A percentile compares a stretch with the other conserved stretches of the same genome.
Evolutionary conservation across 1,139 yeast species (phyloP).

Genomic region (Protomyces lactucae-debilis): DNA sequence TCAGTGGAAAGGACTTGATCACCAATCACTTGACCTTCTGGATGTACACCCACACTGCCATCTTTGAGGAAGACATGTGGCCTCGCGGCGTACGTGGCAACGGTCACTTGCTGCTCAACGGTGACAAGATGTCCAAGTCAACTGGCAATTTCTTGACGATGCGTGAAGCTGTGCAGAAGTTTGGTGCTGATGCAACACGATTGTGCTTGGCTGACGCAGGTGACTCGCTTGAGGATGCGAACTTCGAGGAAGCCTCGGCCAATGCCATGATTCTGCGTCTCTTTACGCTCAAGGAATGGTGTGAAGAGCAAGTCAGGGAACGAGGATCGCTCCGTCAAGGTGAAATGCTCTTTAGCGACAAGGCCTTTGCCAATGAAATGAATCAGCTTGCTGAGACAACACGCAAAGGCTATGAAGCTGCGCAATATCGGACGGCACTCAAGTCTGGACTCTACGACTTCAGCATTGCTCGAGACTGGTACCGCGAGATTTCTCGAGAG

Average conservation of each 20-base stretch:
- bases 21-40: conserved; percentile 96
- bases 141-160: conserved; percentile 96
- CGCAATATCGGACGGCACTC: conserved; percentile 83
- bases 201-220: conserved; percentile 99
- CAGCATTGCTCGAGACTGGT: conserved; percentile 92
- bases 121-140: conserved; percentile 95
- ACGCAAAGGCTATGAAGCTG: conserved; percentile 59
- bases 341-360: conserved; percentile 65
- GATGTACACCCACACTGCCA: conserved; percentile 85
- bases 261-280: conserved; percentile 95
- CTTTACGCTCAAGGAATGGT: conserved; percentile 91
- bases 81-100: conserved; percentile 91
- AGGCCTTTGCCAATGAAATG: conserved; percentile 91
- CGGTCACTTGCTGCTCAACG: conserved; percentile 91
- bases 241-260: conserved; percentile 93
- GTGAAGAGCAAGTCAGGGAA: conserved; percentile 47
- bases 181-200: conserved; percentile 97
- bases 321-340: conserved; percentile 64
- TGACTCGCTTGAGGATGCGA: conserved; percentile 95
- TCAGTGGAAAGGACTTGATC: conserved; percentile 94
- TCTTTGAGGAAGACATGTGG: conserved; percentile 88
- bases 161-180: conserved; percentile 75
- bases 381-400: conserved; percentile 72
- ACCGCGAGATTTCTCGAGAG: conserved; percentile 64
- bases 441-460: conserved; percentile 88